A percentile compares a stretch with the other conserved stretches of the same genome.
Conservation (phyloP, 139 green algal species). For the Picochlorum sp. region DNA sequence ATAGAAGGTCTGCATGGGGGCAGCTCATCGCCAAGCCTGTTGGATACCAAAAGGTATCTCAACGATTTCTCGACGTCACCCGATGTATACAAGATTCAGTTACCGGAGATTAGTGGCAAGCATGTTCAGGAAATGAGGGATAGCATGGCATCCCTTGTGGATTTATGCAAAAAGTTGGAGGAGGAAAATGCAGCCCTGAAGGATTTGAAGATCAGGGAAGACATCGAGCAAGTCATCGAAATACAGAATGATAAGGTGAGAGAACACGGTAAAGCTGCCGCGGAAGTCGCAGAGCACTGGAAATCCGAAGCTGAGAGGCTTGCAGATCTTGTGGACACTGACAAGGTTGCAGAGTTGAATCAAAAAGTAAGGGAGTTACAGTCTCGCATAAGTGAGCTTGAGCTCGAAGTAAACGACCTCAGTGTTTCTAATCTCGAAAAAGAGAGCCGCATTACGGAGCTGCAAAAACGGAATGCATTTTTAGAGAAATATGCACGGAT, state of each 20-base stretch:
- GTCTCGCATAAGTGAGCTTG: neutral
- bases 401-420: neutral
- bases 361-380: neutral
- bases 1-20: too few relatives aligned
- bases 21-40: too few relatives aligned
- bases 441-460: neutral
- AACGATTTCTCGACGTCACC: neutral
- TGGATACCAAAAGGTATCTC: neutral
- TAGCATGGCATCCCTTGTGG: neutral
- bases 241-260: conserved; percentile 20
- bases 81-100: neutral
- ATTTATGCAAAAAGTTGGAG: conserved; percentile 7
- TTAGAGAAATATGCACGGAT: conserved; percentile 10
- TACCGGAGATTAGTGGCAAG: neutral
- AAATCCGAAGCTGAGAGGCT: conserved; percentile 15
- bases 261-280: conserved; percentile 17
- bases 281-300: conserved; percentile 19
- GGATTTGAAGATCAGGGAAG: conserved; percentile 18
- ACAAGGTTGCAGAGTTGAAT: neutral
- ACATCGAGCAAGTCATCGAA: conserved; percentile 23
- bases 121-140: conserved; percentile 2
- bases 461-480: neutral
- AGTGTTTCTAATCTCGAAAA: neutral
- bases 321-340: neutral
- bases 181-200: conserved; percentile 25